A percentile compares a stretch with the other conserved stretches of the same genome.
Conservation (phyloP, 1,139 yeast genomes). For the Suhomyces bokatorum region DNA sequence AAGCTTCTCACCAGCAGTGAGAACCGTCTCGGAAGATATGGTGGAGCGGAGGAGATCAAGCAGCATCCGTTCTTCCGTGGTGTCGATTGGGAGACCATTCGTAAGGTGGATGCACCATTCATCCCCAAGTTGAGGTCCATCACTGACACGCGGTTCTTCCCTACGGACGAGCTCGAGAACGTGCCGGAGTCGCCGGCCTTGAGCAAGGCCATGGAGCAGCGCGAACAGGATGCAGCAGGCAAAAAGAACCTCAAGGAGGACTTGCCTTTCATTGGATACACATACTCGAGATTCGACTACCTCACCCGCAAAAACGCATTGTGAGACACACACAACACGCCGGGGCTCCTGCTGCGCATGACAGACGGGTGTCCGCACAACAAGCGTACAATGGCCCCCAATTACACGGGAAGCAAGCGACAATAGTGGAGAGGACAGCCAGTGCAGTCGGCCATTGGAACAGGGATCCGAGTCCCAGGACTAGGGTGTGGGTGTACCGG, state of each 20-base stretch:
- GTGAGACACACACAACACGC: slow-evolving; percentile 4
- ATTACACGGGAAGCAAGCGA: no score
- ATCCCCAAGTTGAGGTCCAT: slow-evolving; percentile 73
- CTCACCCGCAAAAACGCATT: slow-evolving; percentile 84
- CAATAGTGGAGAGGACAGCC: no score
- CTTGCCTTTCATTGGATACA: slow-evolving; percentile 94
- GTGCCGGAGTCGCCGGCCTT: slow-evolving; percentile 93
- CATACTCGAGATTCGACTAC: slow-evolving; percentile 91
- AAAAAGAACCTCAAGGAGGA: slow-evolving; percentile 69
- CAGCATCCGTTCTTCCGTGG: slow-evolving; percentile 93
- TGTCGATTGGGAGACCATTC: slow-evolving; percentile 92
- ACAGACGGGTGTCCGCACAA: no score
- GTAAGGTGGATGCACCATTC: slow-evolving; percentile 94
- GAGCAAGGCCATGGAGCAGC: slow-evolving; percentile 65
- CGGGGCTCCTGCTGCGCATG: no score
- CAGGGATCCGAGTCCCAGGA: no score
- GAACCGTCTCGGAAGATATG: slow-evolving; percentile 83
- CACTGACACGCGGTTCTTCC: slow-evolving; percentile 97
- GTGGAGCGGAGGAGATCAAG: slow-evolving; percentile 93
- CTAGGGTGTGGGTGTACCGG: no score
- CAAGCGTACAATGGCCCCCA: no score
- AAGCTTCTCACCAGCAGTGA: slow-evolving; percentile 82
- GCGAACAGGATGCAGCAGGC: slow-evolving; percentile 43
- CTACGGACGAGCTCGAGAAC: slow-evolving; percentile 93
- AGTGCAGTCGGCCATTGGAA: no score